Base-by-base conservation (phyloP, 75 land plant genomes). In the Pinus albicaulis region DNA sequence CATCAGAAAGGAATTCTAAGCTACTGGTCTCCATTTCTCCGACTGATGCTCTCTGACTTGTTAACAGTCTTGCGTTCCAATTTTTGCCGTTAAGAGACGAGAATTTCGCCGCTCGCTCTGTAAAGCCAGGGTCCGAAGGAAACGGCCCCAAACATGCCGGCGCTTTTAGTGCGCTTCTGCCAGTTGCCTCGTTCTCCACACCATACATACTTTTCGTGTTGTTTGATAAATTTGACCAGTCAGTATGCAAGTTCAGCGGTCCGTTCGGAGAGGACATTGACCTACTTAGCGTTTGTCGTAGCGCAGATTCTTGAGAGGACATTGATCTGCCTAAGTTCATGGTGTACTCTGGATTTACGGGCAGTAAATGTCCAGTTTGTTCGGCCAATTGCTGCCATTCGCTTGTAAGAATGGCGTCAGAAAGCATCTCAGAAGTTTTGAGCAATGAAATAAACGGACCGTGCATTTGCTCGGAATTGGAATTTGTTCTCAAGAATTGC, bases 81-180 rank as follows among this genome's bases (percentile, higher is more conserved):
- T 89, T 85, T 16, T 88, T 82, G 41, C 55, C 77, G 25, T 81
- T 76, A 61, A 85, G 87, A 74, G 89, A 83, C 14, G 92, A 80
- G 57, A 80, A 80, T 74, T 78, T 92, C 2, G 93, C 90, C 19
- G 89, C 93, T 26, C 93, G 74, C 75, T 89, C 88, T 14, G 85
- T 89, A 63, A 95, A 91, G n/a, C 85, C 89, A 23, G 92, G 87
- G 65, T 93, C 90, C 17, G 84, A 59, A 10, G 88, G 8, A 36
- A 89, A 85, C 6, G 80, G 85, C 0, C 82, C 68, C 44, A 79
- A 52, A 59, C 82, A 81, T 74, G 69, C 19, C 55, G 86, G 79
- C 15, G 76, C 87, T 19, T 85, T 72, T 26, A 72, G 4, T 3
- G 19, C 19, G 57, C 28, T 72, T 55, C 17, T 26, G 24, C 17